A percentile compares a stretch with the other conserved stretches of the same genome.
These are phyloP conservation scores for Pyrenochaeta sp. DNA, from an alignment of 2,329 filamentous ascomycete genomes.

Conservation along the genomic window DNA sequence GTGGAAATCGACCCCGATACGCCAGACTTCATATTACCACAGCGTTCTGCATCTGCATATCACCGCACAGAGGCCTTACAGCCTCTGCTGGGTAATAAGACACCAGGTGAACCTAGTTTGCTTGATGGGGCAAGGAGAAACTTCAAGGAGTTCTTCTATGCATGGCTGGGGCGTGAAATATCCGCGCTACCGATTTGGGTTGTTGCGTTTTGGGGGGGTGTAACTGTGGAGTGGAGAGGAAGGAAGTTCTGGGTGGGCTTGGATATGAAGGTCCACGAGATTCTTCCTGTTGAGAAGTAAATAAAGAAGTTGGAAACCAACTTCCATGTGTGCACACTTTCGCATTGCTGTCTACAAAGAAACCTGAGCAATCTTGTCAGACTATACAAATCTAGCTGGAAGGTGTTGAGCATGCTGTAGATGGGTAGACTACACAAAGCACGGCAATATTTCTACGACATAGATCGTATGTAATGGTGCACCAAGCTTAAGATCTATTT, in stretches of 20 bases:
- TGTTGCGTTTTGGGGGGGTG: conserved; percentile 88
- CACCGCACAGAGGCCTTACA: conserved; percentile 30
- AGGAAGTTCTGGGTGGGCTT: conserved; percentile 81
- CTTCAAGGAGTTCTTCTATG: conserved; percentile 75
- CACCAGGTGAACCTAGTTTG: conserved; percentile 17
- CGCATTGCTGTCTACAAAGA: too few species aligned
- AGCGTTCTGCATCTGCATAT: conserved; percentile 49
- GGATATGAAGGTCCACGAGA: conserved; percentile 81
- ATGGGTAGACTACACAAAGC: too few species aligned
- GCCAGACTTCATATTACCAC: conserved; percentile 72
- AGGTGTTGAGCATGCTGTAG: too few species aligned
- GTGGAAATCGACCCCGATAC: conserved; percentile 76
- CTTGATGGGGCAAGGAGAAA: conserved; percentile 58
- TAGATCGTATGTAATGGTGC: too few species aligned
- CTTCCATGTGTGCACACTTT: background rate
- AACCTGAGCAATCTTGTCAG: too few species aligned
- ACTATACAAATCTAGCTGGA: too few species aligned
- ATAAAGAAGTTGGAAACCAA: background rate
- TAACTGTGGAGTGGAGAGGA: conserved; percentile 87
- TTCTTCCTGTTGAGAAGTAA: conserved; percentile 39
- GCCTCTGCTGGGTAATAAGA: conserved; percentile 31
- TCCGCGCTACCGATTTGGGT: conserved; percentile 90
- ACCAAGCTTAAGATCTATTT: too few species aligned
- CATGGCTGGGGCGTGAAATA: conserved; percentile 85
- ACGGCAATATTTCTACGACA: too few species aligned